Evolutionary conservation across 2,329 filamentous ascomycete species (phyloP).

Genomic region (Pyricularia sp.): DNA sequence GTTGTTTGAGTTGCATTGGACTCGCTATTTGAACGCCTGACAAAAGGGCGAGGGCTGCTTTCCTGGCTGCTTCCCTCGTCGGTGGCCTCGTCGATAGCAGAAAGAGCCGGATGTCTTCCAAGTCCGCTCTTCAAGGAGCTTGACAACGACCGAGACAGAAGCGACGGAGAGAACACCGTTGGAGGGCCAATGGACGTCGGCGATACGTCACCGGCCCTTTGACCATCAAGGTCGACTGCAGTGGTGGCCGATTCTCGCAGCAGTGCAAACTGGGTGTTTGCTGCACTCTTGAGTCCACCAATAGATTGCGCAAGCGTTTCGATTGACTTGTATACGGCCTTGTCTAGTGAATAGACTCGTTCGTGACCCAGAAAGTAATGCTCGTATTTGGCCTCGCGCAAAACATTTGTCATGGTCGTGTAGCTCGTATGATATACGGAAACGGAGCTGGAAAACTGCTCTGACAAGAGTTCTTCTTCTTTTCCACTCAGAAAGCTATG

Average conservation of each 20-base stretch:
- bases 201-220: background rate
- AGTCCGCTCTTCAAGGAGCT: constrained; percentile 27
- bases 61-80: constrained; percentile 41
- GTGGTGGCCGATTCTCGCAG: constrained; percentile 49
- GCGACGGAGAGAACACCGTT: background rate
- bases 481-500: constrained; percentile 75
- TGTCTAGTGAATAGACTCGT: constrained; percentile 68
- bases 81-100: constrained; percentile 53
- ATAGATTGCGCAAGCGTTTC: constrained; percentile 81
- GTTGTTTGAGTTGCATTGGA: background rate
- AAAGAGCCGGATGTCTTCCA: constrained; percentile 38
- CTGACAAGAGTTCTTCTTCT: constrained; percentile 64
- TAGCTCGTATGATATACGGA: constrained; percentile 59
- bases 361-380: constrained; percentile 77
- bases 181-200: constrained; percentile 10
- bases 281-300: constrained; percentile 81
- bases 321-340: constrained; percentile 72
- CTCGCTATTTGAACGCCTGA: constrained; percentile 6
- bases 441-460: constrained; percentile 53
- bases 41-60: constrained; percentile 22
- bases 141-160: constrained; percentile 17
- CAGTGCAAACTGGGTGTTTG: constrained; percentile 79
- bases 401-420: constrained; percentile 61
- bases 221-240: background rate
- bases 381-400: constrained; percentile 82